These are phyloP conservation scores for Luffa aegyptiaca DNA, from an alignment of 306 rosid genomes.

Conservation along the genomic window DNA sequence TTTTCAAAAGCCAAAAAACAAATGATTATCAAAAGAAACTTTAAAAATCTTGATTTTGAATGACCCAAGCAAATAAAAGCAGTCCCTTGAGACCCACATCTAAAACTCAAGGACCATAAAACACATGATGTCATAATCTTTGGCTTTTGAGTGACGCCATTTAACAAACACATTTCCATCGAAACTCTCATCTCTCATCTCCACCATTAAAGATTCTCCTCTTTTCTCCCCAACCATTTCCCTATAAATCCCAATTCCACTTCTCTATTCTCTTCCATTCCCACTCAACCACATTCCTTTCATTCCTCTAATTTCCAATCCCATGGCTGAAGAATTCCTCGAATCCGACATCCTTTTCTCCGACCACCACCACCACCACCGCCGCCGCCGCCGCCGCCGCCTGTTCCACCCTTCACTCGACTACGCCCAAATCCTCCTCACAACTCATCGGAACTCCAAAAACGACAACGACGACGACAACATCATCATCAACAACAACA, in stretches of 20 bases:
- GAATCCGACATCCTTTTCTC: slow-evolving; percentile 75
- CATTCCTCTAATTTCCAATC: slow-evolving; percentile 18
- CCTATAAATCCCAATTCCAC: slow-evolving; percentile 14
- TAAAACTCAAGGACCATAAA: not conserved
- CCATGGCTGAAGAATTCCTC: slow-evolving; percentile 44
- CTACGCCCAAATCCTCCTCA: not conserved
- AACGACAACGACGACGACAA: not conserved
- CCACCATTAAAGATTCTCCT: slow-evolving; percentile 26
- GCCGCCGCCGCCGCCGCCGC: not conserved
- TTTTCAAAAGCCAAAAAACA: too few species aligned
- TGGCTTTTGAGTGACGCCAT: slow-evolving; percentile 2
- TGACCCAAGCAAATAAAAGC: too few species aligned
- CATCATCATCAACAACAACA: not conserved
- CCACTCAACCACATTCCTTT: not conserved
- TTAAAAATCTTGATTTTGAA: too few species aligned
- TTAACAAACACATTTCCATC: not conserved
- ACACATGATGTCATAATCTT: not conserved
- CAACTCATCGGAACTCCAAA: not conserved
- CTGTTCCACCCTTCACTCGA: not conserved
- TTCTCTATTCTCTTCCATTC: not conserved
- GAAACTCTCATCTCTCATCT: slow-evolving; percentile 10
- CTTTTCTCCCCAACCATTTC: not conserved
- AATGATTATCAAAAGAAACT: too few species aligned
- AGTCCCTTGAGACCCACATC: too few species aligned
- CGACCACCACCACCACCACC: slow-evolving; percentile 7